Percentiles rank a stretch among this genome's conserved stretches.
These are phyloP conservation scores for Arthrobotrys pseudoclavata DNA, from an alignment of 2,329 filamentous ascomycete genomes.

Conservation along the genomic window DNA sequence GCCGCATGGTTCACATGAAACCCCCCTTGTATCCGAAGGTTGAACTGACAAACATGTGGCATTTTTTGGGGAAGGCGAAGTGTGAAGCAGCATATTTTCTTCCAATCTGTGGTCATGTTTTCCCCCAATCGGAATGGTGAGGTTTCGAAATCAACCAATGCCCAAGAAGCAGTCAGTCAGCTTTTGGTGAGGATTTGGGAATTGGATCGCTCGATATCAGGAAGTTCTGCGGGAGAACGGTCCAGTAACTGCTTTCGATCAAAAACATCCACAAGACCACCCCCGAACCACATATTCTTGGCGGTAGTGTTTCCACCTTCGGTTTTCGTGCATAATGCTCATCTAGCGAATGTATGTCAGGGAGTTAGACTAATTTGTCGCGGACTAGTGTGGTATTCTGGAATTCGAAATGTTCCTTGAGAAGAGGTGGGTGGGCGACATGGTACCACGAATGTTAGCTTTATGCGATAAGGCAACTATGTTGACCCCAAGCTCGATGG, in stretches of 20 bases:
- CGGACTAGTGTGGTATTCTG: slow-evolving; percentile 28
- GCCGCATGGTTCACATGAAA: slow-evolving; percentile 40
- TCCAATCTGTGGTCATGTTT: slow-evolving; percentile 7
- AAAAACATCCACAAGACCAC: slow-evolving; percentile 28
- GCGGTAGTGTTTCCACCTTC: slow-evolving; percentile 41
- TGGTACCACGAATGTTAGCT: slow-evolving; percentile 24
- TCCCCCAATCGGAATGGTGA: slow-evolving; percentile 37
- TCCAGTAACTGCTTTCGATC: slow-evolving; percentile 25
- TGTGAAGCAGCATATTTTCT: slow-evolving; percentile 40
- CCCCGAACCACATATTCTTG: slow-evolving; percentile 32
- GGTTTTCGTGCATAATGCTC: slow-evolving; percentile 38
- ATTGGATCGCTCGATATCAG: slow-evolving; percentile 20
- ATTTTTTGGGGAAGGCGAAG: slow-evolving; percentile 45
- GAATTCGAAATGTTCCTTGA: slow-evolving; percentile 38
- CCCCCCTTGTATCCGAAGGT: slow-evolving; percentile 26
- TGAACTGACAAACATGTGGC: slow-evolving; percentile 25
- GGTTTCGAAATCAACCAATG: slow-evolving; percentile 14
- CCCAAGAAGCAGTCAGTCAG: neutral
- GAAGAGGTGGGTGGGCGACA: slow-evolving; percentile 30
- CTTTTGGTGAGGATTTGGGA: slow-evolving; percentile 2
- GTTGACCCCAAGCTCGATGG: slow-evolving; percentile 33
- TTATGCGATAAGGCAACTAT: slow-evolving; percentile 53
- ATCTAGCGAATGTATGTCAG: slow-evolving; percentile 34
- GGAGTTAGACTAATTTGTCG: slow-evolving; percentile 31
- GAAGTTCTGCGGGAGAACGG: slow-evolving; percentile 27